A percentile compares a stretch with the other conserved stretches of the same genome.
Evolutionary conservation across 2,329 filamentous ascomycete species (phyloP).

Genomic region (Decorospora gaudefroyi): DNA sequence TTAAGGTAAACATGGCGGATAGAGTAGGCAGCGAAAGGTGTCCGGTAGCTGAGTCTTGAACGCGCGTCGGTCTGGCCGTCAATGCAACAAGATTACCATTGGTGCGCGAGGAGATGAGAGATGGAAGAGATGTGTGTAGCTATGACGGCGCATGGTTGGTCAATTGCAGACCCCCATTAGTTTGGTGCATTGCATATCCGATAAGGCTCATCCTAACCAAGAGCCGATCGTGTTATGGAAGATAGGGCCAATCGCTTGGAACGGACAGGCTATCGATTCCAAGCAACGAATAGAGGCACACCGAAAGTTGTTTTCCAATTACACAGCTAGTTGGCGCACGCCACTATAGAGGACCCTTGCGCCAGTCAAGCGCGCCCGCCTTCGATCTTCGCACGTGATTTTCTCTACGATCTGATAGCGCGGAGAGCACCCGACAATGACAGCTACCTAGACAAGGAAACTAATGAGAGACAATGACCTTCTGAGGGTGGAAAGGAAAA

Average conservation of each 20-base stretch:
- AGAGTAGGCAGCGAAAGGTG: constrained; percentile 9
- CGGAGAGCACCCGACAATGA: constrained; percentile 16
- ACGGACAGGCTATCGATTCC: not conserved
- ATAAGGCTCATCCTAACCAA: no score
- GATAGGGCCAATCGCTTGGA: no score
- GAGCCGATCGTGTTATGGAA: no score
- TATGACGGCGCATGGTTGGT: constrained; percentile 14
- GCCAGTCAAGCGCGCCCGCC: constrained; percentile 34
- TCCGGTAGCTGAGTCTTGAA: constrained; percentile 12
- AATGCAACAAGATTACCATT: constrained; percentile 5
- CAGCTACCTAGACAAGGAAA: constrained; percentile 31
- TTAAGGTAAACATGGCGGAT: constrained; percentile 11
- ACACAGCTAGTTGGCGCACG: constrained; percentile 31
- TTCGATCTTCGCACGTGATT: constrained; percentile 9
- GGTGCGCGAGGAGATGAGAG: constrained; percentile 7
- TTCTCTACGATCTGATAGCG: constrained; percentile 26
- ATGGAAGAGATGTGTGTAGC: constrained; percentile 12
- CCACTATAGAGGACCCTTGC: constrained; percentile 33
- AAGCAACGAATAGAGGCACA: constrained; percentile 8
- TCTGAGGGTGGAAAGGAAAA: constrained; percentile 30
- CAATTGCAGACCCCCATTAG: not conserved
- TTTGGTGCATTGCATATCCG: constrained; percentile 3
- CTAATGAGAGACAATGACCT: constrained; percentile 22
- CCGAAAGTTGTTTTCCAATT: constrained; percentile 38
- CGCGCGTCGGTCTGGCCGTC: constrained; percentile 10